These are phyloP conservation scores for Emericellopsis terricola DNA, from an alignment of 495 filamentous ascomycete genomes.

Conservation along the genomic window DNA sequence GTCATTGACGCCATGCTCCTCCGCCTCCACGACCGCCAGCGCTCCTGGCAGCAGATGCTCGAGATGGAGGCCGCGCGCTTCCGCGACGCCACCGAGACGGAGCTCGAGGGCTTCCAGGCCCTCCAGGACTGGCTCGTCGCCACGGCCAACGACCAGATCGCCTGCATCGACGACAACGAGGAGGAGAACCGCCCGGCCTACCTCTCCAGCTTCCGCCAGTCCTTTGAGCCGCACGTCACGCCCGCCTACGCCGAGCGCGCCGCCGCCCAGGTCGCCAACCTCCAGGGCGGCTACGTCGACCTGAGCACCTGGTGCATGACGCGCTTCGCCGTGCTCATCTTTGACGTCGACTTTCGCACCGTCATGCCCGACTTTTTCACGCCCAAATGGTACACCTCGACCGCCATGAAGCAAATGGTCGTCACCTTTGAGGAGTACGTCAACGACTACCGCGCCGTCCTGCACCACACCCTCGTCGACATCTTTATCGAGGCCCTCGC, in stretches of 20 bases:
- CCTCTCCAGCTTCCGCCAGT: slow-evolving; percentile 61
- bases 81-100: slow-evolving; percentile 18
- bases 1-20: slow-evolving; percentile 89
- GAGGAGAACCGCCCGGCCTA: slow-evolving; percentile 55
- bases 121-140: slow-evolving; percentile 90
- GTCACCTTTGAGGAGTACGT: slow-evolving; percentile 92
- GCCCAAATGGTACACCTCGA: slow-evolving; percentile 63
- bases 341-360: slow-evolving; percentile 64
- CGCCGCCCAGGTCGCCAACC: slow-evolving; percentile 46
- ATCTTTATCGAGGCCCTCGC: slow-evolving; percentile 82
- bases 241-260: slow-evolving; percentile 59
- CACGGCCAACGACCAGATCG: slow-evolving; percentile 97
- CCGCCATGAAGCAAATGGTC: slow-evolving; percentile 72
- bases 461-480: slow-evolving; percentile 73
- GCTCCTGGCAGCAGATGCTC: slow-evolving; percentile 68
- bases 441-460: slow-evolving; percentile 57
- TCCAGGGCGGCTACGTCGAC: slow-evolving; percentile 86
- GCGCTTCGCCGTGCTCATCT: slow-evolving; percentile 69
- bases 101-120: slow-evolving; percentile 59
- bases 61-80: slow-evolving; percentile 72
- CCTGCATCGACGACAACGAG: slow-evolving; percentile 79
- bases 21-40: slow-evolving; percentile 62
- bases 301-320: slow-evolving; percentile 77
- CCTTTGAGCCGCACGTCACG: slow-evolving; percentile 61
- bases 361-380: slow-evolving; percentile 87